A percentile compares a stretch with the other conserved stretches of the same genome.
Conservation (phyloP, 345 rosid species). For the Schrenkiella parvula region DNA sequence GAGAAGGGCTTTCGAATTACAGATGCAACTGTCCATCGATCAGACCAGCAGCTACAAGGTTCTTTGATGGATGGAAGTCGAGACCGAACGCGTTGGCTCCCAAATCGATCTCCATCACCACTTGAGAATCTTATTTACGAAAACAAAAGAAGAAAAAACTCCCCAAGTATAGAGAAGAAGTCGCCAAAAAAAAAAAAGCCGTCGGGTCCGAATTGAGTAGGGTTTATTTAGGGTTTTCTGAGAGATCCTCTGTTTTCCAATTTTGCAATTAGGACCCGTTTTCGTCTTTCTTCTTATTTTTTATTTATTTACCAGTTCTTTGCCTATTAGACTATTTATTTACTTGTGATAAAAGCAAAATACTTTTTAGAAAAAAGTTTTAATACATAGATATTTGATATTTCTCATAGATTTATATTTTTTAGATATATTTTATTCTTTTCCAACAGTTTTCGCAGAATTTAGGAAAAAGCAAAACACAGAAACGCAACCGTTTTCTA, state of each 20-base stretch:
- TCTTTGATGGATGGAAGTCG: slow-evolving; percentile 72
- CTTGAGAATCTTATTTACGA: neutral
- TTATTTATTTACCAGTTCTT: no score
- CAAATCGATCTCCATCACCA: slow-evolving; percentile 65
- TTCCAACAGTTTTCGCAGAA: no score
- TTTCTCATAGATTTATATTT: no score
- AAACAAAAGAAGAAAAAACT: no score
- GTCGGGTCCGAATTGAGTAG: neutral
- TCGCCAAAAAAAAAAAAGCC: neutral
- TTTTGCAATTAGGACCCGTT: neutral
- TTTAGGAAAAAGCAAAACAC: neutral
- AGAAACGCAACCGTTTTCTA: neutral
- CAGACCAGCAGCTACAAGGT: slow-evolving; percentile 63
- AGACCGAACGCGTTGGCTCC: slow-evolving; percentile 70
- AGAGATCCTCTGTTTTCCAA: neutral
- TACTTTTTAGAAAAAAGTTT: no score
- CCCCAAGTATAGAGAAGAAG: neutral
- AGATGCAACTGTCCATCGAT: slow-evolving; percentile 73
- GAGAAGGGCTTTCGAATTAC: slow-evolving; percentile 33
- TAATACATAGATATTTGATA: no score
- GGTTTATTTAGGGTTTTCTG: slow-evolving; percentile 16
- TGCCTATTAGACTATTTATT: no score
- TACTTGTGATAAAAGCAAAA: no score
- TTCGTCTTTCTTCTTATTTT: neutral
- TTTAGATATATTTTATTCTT: neutral